Evolutionary conservation across 352 stramenopile species (phyloP).

Genomic region (Phytophthora constricta): DNA sequence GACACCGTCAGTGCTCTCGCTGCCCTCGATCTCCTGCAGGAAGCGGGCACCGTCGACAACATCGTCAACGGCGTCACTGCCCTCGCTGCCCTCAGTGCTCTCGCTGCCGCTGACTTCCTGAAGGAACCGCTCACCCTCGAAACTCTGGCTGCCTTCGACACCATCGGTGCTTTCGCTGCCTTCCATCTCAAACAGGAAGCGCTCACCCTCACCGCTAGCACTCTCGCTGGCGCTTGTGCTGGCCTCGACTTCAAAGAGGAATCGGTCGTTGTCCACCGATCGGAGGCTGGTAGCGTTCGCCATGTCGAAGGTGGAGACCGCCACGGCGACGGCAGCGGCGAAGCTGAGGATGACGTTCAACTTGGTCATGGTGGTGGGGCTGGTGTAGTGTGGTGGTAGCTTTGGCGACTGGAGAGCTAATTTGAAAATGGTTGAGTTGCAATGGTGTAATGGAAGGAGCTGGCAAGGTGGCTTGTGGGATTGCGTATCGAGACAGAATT

Average conservation of each 20-base stretch:
- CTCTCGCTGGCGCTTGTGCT: slow-evolving; percentile 8
- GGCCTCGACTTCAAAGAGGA: slow-evolving; percentile 21
- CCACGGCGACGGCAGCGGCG: slow-evolving; percentile 13
- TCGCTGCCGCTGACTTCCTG: slow-evolving; percentile 11
- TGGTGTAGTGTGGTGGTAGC: not conserved
- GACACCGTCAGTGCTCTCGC: slow-evolving; percentile 5
- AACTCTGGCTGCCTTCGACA: not conserved
- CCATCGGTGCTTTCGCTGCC: slow-evolving; percentile 16
- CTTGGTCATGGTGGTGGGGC: slow-evolving; percentile 25
- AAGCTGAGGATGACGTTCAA: slow-evolving; percentile 31
- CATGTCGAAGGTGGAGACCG: slow-evolving; percentile 9
- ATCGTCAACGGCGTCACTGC: slow-evolving; percentile 1
- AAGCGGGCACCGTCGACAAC: slow-evolving; percentile 7
- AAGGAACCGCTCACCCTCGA: slow-evolving; percentile 14
- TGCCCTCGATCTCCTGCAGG: slow-evolving; percentile 8
- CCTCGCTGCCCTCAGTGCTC: not conserved
- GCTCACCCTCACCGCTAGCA: slow-evolving; percentile 11
- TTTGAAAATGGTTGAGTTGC: not conserved
- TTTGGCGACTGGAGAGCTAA: not conserved
- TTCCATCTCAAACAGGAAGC: slow-evolving; percentile 28
- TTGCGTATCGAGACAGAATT: not conserved
- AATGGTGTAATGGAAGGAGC: not conserved
- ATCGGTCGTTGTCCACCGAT: not conserved
- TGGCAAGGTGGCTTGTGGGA: not conserved
- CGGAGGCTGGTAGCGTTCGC: slow-evolving; percentile 25